Evolutionary conservation across 495 filamentous ascomycete genomes (phyloP).

Genomic region (Neurospora sp.): DNA sequence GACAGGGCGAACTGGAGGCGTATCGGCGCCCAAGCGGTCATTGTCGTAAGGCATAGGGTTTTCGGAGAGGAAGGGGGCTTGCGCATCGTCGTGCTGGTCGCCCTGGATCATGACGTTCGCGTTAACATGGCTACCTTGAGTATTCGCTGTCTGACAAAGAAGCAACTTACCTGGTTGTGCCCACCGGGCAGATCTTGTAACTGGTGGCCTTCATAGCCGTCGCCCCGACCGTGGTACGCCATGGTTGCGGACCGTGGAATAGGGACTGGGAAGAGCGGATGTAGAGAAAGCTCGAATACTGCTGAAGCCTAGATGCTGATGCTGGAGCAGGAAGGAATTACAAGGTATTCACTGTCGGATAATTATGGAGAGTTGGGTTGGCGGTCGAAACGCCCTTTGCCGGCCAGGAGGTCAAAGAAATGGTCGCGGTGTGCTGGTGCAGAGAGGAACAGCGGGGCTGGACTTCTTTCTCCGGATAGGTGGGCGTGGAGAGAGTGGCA

Average conservation of each 20-base stretch:
- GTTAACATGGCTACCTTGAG: background rate
- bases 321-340: background rate
- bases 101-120: background rate
- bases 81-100: conserved; percentile 57
- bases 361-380: background rate
- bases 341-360: background rate
- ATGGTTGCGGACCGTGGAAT: conserved; percentile 22
- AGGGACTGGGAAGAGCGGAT: background rate
- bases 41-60: conserved; percentile 63
- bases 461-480: background rate
- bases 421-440: background rate
- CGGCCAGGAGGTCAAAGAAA: background rate
- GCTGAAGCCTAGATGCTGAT: background rate
- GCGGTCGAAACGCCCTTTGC: background rate
- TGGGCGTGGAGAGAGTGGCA: background rate
- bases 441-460: background rate
- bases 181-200: conserved; percentile 56
- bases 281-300: background rate
- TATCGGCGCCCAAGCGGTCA: conserved; percentile 49
- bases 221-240: conserved; percentile 39
- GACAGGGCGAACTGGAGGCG: conserved; percentile 37
- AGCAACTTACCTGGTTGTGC: conserved; percentile 44
- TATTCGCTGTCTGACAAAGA: background rate
- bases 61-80: conserved; percentile 61
- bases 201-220: conserved; percentile 50